Base-by-base conservation (phyloP, 225 moss, liverwort and hornwort genomes). In the Neckera pumila region DNA sequence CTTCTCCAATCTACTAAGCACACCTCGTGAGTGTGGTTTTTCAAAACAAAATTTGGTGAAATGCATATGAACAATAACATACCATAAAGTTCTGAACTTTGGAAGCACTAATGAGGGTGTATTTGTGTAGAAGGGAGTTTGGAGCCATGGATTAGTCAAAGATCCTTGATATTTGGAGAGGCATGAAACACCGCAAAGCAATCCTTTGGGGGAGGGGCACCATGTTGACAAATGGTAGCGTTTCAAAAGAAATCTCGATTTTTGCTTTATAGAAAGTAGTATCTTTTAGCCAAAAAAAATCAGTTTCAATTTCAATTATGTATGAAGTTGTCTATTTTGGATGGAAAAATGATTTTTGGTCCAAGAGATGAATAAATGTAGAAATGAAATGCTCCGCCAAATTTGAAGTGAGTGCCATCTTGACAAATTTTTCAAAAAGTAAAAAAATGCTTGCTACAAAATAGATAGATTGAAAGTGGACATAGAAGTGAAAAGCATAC, bases 121-220 rank as follows among this genome's bases (percentile, higher is more conserved):
- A 33, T 45, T 33, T 49, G 16, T 33, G 1, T 12, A 13, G 2
- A 8, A 8, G 12, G 1, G 12, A 49, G 2, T 20, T 49, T 51
- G 47, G 20, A 51, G 12, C 2, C 8, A 33, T 20, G 1, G 8
- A 49, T 12, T 20, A 20, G 75, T 33, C 1, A 49, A 33, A 4
- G 21, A 75, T 49, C 49, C 20, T 49, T 74, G 30, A 31, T 47
- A 31, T 74, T 43, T 49, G 1, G 2, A 21, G 12, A 33, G 3
- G 33, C 13, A 13, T 8, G 8, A 13, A 51, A 21, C 1, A 51
- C 1, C 2, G 1, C 3, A 34, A 36, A 53, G 3, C 34, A 34
- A 8, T 0, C 0, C 2, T 75, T 3, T 51, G 1, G 1, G 19
- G 0, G 2, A 51, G 3, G 5, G 20, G 7, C 13, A 49, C 12